Percentiles rank a stretch among this genome's conserved stretches.
Conservation (phyloP, 148 eudicot genomes). For the Arctostaphylos glauca region DNA sequence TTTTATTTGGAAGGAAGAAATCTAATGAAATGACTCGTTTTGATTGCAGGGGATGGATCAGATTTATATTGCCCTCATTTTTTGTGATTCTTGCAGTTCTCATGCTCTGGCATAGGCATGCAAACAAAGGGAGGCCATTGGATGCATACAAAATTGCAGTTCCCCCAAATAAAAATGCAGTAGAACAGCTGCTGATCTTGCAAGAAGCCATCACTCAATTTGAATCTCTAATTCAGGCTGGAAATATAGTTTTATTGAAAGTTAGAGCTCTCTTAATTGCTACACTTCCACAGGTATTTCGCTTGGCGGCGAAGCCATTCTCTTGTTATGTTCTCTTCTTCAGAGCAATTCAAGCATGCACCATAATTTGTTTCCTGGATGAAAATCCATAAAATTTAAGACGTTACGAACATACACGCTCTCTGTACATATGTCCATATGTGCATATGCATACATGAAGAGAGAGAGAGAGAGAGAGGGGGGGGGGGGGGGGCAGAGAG, state of each 20-base stretch:
- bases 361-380: neutral
- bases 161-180: constrained; percentile 70
- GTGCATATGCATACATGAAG: neutral
- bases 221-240: constrained; percentile 60
- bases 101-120: constrained; percentile 61
- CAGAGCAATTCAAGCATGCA: neutral
- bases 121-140: constrained; percentile 48
- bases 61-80: constrained; percentile 45
- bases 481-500: no score
- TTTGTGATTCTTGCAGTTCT: constrained; percentile 45
- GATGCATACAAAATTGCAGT: constrained; percentile 58
- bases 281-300: constrained; percentile 67
- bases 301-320: neutral
- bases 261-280: constrained; percentile 67
- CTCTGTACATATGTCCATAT: neutral
- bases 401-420: neutral
- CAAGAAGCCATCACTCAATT: constrained; percentile 76
- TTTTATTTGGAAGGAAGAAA: neutral
- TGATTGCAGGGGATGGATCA: constrained; percentile 69
- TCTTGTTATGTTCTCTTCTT: neutral
- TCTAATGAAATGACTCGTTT: neutral
- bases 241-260: constrained; percentile 67
- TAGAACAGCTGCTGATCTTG: constrained; percentile 69
- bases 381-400: neutral
- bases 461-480: neutral